A percentile compares a stretch with the other conserved stretches of the same genome.
Conservation (phyloP, 2,329 filamentous ascomycete species). For the Cercospora brassicicola region DNA sequence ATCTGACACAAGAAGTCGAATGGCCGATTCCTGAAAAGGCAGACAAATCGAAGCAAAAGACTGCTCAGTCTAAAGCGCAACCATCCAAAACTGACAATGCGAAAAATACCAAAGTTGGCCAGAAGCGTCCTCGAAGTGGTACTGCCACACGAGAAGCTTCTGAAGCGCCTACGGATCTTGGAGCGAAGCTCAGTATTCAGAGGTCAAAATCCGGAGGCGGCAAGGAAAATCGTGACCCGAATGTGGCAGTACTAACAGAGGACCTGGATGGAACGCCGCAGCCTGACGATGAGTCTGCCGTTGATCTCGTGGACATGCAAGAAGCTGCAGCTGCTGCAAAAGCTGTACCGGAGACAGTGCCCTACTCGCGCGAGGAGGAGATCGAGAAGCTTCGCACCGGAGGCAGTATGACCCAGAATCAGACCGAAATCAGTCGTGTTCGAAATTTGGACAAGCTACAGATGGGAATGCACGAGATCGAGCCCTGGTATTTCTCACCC, state of each 20-base stretch:
- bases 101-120: conserved; percentile 47
- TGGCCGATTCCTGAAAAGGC: conserved; percentile 91
- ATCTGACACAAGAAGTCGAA: conserved; percentile 87
- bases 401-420: conserved; percentile 98
- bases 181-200: conserved; percentile 51
- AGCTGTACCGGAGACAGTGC: conserved; percentile 50
- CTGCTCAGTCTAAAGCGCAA: conserved; percentile 41
- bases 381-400: conserved; percentile 93
- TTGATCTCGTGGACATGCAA: conserved; percentile 55
- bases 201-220: conserved; percentile 56
- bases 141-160: conserved; percentile 46
- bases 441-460: conserved; percentile 92
- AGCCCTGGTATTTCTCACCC: conserved; percentile 98
- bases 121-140: conserved; percentile 48
- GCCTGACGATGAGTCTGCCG: conserved; percentile 54
- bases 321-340: conserved; percentile 55
- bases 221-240: conserved; percentile 59
- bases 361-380: conserved; percentile 80
- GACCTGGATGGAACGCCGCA: conserved; percentile 52
- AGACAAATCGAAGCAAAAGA: conserved; percentile 75
- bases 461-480: conserved; percentile 87
- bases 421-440: conserved; percentile 92
- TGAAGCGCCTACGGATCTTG: conserved; percentile 49
- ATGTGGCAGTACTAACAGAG: conserved; percentile 48
- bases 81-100: conserved; percentile 36